Evolutionary conservation across 371 early-diverging fungal genomes (phyloP), one percentile per base, ranked within the genome.

Genomic region (Blakeslea trispora): DNA sequence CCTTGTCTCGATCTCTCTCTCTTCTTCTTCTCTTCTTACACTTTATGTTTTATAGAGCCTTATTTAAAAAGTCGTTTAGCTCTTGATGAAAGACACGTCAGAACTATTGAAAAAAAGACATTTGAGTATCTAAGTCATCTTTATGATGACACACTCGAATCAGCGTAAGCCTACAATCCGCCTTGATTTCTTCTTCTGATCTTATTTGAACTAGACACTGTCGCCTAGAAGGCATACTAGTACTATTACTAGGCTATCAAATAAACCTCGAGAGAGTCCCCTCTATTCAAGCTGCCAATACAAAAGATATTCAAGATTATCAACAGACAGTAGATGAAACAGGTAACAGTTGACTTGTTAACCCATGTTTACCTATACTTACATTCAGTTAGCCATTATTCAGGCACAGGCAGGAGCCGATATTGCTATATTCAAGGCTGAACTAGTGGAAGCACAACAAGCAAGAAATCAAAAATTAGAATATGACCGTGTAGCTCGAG

Each of bases 401-500:
- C 72, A 77, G 37, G 50, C 50, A 17, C 48, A 71, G 17, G 66
- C 80, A 19, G 50, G 47, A 18, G 53, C 37, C 7, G 72, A 80
- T 18, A 84, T 84, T 24, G 63, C 53, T 9, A 40, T 46, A 7
- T 61, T 86, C 28, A 76, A 81, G 53, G 65, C 63, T 19, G 75
- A 77, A 40, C 50, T 86, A 13, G 62, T 66, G 17, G 59, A 69
- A 13, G 84, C 79, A 31, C 79, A 82, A 37, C 60, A 63, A 54
- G 47, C 63, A 17, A 63, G 83, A 52, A 61, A 71, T 52, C 78
- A 83, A 37, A 82, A 80, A 42, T 31, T 81, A 17, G 74, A 82
- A 59, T 86, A 86, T 52, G 84, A 86, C 57, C 69, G 57, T 23
- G 69, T 83, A 6, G 84, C 86, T 10, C 59, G 69, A 34, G 78